Evolutionary conservation across 1,284 basidiomycete species (phyloP), one percentile per base, ranked within the genome.

Genomic region (Trichosporon coremiiforme): DNA sequence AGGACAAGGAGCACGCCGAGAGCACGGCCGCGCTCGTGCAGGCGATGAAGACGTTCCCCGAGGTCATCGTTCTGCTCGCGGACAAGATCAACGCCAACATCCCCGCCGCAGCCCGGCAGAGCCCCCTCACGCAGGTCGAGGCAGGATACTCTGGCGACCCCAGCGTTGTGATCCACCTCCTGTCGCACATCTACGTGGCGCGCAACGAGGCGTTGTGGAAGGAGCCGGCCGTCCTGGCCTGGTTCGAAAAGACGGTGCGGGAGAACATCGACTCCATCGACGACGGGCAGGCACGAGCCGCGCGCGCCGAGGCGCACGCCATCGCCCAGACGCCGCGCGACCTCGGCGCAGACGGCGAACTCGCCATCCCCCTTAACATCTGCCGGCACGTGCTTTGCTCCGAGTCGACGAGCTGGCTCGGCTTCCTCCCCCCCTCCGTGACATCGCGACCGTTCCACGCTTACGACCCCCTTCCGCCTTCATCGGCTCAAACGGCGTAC

Each of bases 111-210:
- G 85, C 92, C 8, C 85, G 90, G 12, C 81, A 85, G 0, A 87
- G 91, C 75, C 84, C 84, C 1, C 87, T 88, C n/a, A 90, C 92
- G 77, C 86, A 87, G 72, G 88, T 94, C 38, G 85, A 90, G 71
- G 89, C 89, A 0, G 90, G 90, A 66, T 87, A 86, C 53, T 86
- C 84, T 90, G 78, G 87, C 9, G 83, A 86, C 38, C 84, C 87
- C 1, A 81, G 74, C 1, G 84, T 79, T 22, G 74, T 79, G 22
- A 72, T 86, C 2, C 85, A 87, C 72, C 87, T 95, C 12, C 87
- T 96, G 10, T 90, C 92, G 0, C 91, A 94, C 78, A 87, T 96
- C 38, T 97, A 97, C 80, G 91, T 87, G 1, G 88, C 90, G 63
- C 90, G 92, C 7, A 90, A 91, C 0, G 85, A 84, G 15, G 82